Percentiles rank a stretch among this genome's conserved stretches.
Conservation (phyloP, 2,329 filamentous ascomycete species). For the Sporothrix schenckii region DNA sequence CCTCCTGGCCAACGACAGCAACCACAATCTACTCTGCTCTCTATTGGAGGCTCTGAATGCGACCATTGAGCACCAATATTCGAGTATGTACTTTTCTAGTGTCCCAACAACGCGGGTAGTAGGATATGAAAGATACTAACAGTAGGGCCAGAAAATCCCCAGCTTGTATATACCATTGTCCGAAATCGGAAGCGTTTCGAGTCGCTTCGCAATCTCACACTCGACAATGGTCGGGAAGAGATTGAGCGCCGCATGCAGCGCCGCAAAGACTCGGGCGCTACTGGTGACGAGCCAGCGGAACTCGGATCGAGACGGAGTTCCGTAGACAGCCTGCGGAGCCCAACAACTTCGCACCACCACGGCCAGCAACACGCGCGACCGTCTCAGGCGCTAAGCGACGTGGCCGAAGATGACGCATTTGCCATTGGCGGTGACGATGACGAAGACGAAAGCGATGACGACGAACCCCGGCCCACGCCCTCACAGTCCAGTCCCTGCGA, state of each 20-base stretch:
- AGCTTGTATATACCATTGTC: slow-evolving; percentile 77
- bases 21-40: slow-evolving; percentile 78
- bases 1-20: slow-evolving; percentile 86
- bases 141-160: slow-evolving; percentile 66
- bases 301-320: slow-evolving; percentile 61
- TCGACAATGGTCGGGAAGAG: slow-evolving; percentile 90
- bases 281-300: slow-evolving; percentile 49
- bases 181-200: slow-evolving; percentile 83
- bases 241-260: slow-evolving; percentile 77
- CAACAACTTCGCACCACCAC: slow-evolving; percentile 54
- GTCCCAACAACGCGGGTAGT: too few relatives aligned
- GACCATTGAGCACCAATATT: slow-evolving; percentile 85
- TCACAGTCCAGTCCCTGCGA: slow-evolving; percentile 63
- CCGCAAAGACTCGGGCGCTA: slow-evolving; percentile 62
- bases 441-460: slow-evolving; percentile 79
- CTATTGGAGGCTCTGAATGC: slow-evolving; percentile 87
- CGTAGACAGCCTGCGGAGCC: slow-evolving; percentile 68
- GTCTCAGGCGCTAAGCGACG: slow-evolving; percentile 66
- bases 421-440: slow-evolving; percentile 87
- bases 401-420: slow-evolving; percentile 79
- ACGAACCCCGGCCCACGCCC: slow-evolving; percentile 58
- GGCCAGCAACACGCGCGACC: slow-evolving; percentile 37
- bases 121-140: not conserved
- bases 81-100: slow-evolving; percentile 55
- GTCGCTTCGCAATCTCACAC: slow-evolving; percentile 80